Percentiles rank a stretch among this genome's conserved stretches.
Evolutionary conservation across 163 green algal genomes (phyloP).

Genomic region (Scenedesmus sp.): DNA sequence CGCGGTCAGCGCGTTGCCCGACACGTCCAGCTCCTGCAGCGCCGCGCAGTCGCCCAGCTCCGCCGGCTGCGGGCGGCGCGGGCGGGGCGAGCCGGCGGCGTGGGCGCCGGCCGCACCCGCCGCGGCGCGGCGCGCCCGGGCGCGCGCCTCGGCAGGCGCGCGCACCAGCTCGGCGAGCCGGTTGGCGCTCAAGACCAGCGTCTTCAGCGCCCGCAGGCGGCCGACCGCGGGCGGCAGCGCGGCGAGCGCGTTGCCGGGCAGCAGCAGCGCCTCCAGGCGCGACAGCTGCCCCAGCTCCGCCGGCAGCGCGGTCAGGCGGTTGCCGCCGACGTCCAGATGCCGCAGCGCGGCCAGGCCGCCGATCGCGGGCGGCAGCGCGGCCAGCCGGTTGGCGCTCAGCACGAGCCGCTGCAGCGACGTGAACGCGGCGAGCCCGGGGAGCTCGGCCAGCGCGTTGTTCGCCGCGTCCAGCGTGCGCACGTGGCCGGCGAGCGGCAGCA

Average conservation of each 20-base stretch:
- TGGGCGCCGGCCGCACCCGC: no score
- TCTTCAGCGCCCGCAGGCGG: conserved; percentile 5
- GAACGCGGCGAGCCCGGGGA: conserved; percentile 11
- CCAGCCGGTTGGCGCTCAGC: conserved; percentile 15
- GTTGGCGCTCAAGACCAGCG: conserved; percentile 34
- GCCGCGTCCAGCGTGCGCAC: conserved; percentile 7
- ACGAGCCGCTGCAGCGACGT: conserved; percentile 28
- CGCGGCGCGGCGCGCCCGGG: no score
- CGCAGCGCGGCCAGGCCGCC: conserved; percentile 10
- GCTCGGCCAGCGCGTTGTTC: conserved; percentile 23
- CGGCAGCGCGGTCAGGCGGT: conserved; percentile 60
- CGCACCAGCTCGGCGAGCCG: conserved; percentile 33
- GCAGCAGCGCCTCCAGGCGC: conserved; percentile 58
- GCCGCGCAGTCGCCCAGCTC: conserved; percentile 17
- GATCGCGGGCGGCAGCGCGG: neutral
- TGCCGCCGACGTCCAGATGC: conserved; percentile 61
- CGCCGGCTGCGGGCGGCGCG: no score
- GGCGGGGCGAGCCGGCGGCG: no score
- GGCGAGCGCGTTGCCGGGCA: conserved; percentile 61
- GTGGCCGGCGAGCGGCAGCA: neutral
- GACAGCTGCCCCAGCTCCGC: conserved; percentile 45
- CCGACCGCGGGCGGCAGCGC: conserved; percentile 17
- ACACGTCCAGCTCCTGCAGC: conserved; percentile 62
- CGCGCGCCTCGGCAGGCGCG: no score
- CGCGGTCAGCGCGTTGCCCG: conserved; percentile 55